Percentiles rank a stretch among this genome's conserved stretches.
phyloP scores from a whole-genome alignment of 192 early-diverging fungal species.

The Linnemannia schmuckeri region DNA sequence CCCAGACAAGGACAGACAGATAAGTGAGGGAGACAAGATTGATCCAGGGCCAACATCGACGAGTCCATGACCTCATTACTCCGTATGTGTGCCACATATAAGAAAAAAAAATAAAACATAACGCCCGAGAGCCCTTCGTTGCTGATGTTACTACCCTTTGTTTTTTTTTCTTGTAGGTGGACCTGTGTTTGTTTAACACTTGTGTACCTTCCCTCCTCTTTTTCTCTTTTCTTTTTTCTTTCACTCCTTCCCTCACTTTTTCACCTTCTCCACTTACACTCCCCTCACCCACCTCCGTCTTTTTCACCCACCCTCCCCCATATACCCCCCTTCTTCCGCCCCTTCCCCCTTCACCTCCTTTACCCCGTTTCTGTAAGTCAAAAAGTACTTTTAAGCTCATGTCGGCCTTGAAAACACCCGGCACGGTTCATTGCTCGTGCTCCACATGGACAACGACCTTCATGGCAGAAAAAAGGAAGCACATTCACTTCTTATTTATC shows the following conservation, averaged over 20 bases:
- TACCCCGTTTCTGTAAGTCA: slow-evolving; percentile 2
- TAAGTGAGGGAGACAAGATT: neutral
- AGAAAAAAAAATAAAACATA: too few species aligned
- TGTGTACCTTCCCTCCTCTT: neutral
- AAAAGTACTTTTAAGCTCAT: slow-evolving; percentile 5
- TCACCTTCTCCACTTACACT: neutral
- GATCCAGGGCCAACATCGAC: neutral
- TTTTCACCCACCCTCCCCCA: neutral
- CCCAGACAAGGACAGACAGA: neutral
- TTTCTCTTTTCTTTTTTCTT: neutral
- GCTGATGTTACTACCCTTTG: neutral
- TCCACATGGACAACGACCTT: neutral
- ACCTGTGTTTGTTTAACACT: neutral
- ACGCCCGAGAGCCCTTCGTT: neutral
- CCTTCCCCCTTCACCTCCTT: neutral
- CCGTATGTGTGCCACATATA: too few species aligned
- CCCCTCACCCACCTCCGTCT: neutral
- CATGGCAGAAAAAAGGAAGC: neutral
- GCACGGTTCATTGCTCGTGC: neutral
- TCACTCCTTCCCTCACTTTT: neutral
- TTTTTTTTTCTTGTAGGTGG: neutral
- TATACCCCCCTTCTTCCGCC: neutral
- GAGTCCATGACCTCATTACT: neutral
- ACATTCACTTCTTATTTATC: neutral
- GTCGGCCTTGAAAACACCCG: neutral